Base-by-base conservation (phyloP, 176 grass and related monocot genomes). In the Musa itinerans region DNA sequence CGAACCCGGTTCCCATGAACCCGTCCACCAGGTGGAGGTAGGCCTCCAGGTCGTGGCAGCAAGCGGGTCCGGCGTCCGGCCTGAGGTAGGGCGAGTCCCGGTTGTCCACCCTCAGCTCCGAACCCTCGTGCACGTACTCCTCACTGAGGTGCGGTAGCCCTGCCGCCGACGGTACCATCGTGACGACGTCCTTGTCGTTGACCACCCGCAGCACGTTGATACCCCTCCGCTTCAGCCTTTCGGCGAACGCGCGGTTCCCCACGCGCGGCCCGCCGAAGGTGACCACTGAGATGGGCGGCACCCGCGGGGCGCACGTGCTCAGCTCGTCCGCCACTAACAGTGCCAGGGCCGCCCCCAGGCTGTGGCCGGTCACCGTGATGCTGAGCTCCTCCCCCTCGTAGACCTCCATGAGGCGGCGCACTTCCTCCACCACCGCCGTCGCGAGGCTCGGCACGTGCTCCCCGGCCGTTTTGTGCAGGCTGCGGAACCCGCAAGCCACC, bases 21-120 rank as follows among this genome's bases (percentile, higher is more conserved):
- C 93, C 93, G 78, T 96, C 93, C 79, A 96, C 85, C 76, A 96
- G 83, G 81, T 96, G 93, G 15, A 96, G 78, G 83, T 96, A 96
- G 4, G 93, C 76, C 87, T 96, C 93, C 5, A 96, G 80, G 76
- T 96, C 93, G 79, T 96, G 93, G n/a, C 83, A 77, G 76, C 87
- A 90, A 0, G 85, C 89, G 16, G 90, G 89, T 0, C 90, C 93
- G 0, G 80, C 77, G 74, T 92, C 86, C 1, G 85, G 84, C 8
- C 87, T 87, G 43, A 96, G 87, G 83, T 86, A 96, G 2, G 93
- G 93, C 62, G 89, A 96, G 80, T 77, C 81, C 24, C 85, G 76
- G 74, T 75, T 83, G 83, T 96, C 85, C 66, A 96, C 85, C 49
- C 71, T 69, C n/a, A 96, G 81, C 80, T 96, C 89, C 0, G 78